Conservation (phyloP, 1,139 yeast genomes). For the Blastobotrys ciferrii region DNA sequence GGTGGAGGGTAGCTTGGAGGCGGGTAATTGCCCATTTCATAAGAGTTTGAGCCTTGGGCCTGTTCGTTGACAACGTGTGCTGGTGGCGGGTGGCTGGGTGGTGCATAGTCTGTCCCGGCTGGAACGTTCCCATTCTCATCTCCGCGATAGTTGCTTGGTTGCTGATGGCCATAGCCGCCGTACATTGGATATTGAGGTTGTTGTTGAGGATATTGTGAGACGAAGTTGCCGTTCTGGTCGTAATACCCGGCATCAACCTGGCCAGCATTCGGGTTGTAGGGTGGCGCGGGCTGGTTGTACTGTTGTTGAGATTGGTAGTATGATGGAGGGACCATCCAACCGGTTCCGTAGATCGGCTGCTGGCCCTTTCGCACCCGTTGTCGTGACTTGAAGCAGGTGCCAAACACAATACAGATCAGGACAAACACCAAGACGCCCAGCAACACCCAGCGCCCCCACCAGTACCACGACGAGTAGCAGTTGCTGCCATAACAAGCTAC, state of each 20-base stretch:
- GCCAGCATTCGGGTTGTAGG: constrained; percentile 46
- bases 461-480: constrained; percentile 28
- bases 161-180: not conserved
- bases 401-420: constrained; percentile 48
- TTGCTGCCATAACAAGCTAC: constrained; percentile 6
- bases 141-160: not conserved
- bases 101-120: constrained; percentile 14
- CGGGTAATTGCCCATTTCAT: constrained; percentile 20
- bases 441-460: constrained; percentile 50
- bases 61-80: constrained; percentile 7
- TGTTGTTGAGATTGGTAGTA: constrained; percentile 70
- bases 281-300: constrained; percentile 41
- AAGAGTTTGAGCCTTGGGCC: constrained; percentile 2
- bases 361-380: constrained; percentile 60
- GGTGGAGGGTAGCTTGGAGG: constrained; percentile 20
- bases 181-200: constrained; percentile 7
- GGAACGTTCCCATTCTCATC: constrained; percentile 2
- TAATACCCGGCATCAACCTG: constrained; percentile 81
- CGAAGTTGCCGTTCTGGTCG: constrained; percentile 63
- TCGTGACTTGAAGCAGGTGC: constrained; percentile 49
- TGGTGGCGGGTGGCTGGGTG: constrained; percentile 21
- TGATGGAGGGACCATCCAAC: constrained; percentile 92
- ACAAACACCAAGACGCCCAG: constrained; percentile 48
- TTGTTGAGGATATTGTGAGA: constrained; percentile 28
- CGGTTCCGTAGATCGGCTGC: constrained; percentile 75